phyloP scores from a whole-genome alignment of 129 eudicot species.

The Centaurea solstitialis region DNA sequence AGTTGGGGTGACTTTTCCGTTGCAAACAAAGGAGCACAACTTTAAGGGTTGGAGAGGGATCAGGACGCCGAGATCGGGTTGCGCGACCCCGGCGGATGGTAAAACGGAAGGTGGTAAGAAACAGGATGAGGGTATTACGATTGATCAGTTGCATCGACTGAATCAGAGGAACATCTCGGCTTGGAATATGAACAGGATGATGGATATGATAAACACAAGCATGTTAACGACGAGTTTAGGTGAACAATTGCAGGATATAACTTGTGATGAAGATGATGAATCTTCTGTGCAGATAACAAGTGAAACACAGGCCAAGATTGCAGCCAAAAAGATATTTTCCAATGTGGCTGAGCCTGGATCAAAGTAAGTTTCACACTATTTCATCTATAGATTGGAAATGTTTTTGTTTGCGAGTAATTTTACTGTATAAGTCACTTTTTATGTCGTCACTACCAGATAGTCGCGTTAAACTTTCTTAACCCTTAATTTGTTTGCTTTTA shows the following conservation, averaged over 20 bases:
- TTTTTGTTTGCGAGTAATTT: too few species aligned
- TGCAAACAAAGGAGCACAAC: conserved; percentile 49
- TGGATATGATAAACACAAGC: conserved; percentile 56
- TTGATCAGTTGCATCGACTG: conserved; percentile 69
- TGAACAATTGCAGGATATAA: conserved; percentile 50
- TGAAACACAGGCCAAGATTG: conserved; percentile 66
- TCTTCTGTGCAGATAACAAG: conserved; percentile 55
- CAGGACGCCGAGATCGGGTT: conserved; percentile 39
- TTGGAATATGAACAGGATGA: conserved; percentile 86
- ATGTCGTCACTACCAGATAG: too few species aligned
- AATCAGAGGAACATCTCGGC: conserved; percentile 77
- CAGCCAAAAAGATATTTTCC: conserved; percentile 75
- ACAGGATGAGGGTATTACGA: conserved; percentile 46
- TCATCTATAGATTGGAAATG: background rate
- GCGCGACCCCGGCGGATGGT: background rate
- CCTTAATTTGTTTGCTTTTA: background rate
- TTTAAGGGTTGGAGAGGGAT: conserved; percentile 36
- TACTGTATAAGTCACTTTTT: too few species aligned
- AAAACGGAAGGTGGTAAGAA: conserved; percentile 25
- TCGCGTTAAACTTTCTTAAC: too few species aligned
- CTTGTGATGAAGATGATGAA: conserved; percentile 56
- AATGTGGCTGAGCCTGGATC: conserved; percentile 73
- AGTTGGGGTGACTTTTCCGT: conserved; percentile 45
- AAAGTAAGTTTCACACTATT: conserved; percentile 40
- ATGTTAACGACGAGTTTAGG: conserved; percentile 51